Base-by-base conservation (phyloP, 202 grass and related monocot genomes). In the Zoysia matrella region DNA sequence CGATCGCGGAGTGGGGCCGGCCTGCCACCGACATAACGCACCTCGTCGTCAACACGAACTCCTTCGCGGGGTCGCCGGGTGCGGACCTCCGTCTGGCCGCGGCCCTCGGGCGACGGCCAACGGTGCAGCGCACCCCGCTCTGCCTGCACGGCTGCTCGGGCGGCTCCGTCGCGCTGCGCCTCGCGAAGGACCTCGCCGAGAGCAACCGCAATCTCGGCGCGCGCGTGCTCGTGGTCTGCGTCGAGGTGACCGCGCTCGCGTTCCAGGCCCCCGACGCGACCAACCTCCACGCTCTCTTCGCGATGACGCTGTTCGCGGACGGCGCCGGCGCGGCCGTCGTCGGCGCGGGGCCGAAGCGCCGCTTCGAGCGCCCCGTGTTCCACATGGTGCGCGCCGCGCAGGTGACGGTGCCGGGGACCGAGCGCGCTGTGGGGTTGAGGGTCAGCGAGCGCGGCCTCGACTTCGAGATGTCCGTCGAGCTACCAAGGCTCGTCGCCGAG, bases 101-200 rank as follows among this genome's bases (percentile, higher is more conserved):
- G 45, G 39, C 58, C 60, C 74, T 89, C 71, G 80, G 83, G 14
- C 90, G 89, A 14, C 58, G 60, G 43, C 72, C 83, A 8, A 54
- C 83, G 3, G 80, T 89, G 40, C 72, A 75, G 43, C 86, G 90
- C 47, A 57, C 85, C 80, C 49, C 84, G 86, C 53, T 89, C 18
- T 56, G 51, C 41, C 77, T 74, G 65, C 80, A 84, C 44, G 86
- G 83, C 8, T 92, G 90, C 65, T 81, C 76, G 0, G 86, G 66
- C 7, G 87, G 90, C 63, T 72, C 77, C 62, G 68, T 67, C 0
- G 90, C 83, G 16, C 76, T 89, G 63, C 90, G 83, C 3, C 41
- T 92, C 0, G 90, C 90, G 4, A 89, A 92, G 80, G 84, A 89
- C 72, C 41, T 92, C 44, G 86, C 90, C 12, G 86, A 84, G 83